Evolutionary conservation across 2,329 filamentous ascomycete species (phyloP).

Genomic region (Phyllachora maydis): DNA sequence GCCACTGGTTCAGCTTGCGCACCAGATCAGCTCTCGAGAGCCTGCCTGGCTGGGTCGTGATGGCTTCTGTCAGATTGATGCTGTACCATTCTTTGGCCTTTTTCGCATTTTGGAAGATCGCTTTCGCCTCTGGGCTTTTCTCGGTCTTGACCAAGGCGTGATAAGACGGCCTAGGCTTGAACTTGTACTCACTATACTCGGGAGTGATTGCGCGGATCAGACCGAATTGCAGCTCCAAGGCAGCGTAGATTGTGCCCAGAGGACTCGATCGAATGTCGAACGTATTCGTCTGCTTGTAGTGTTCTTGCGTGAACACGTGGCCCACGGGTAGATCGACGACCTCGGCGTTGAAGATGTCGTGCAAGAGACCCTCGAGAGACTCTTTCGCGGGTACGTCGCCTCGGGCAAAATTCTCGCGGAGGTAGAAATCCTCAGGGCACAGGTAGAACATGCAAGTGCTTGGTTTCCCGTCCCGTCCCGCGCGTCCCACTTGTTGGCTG

Average conservation of each 20-base stretch:
- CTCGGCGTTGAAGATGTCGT: constrained; percentile 22
- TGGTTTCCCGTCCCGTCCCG: constrained; percentile 27
- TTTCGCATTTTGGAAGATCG: constrained; percentile 18
- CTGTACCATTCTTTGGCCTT: constrained; percentile 19
- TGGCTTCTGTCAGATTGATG: constrained; percentile 24
- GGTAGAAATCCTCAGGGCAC: constrained; percentile 32
- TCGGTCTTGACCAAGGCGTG: constrained; percentile 12
- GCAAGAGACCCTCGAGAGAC: constrained; percentile 24
- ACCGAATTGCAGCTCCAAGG: constrained; percentile 36
- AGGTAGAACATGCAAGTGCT: constrained; percentile 37
- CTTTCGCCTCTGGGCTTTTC: constrained; percentile 17
- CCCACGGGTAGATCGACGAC: constrained; percentile 2
- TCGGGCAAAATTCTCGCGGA: constrained; percentile 36
- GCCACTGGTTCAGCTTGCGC: constrained; percentile 30
- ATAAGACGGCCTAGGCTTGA: constrained; percentile 15
- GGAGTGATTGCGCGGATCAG: constrained; percentile 34
- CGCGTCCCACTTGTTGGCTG: constrained; percentile 34
- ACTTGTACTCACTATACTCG: constrained; percentile 35
- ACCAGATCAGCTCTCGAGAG: constrained; percentile 25
- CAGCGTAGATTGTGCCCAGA: constrained; percentile 32
- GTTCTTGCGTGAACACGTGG: constrained; percentile 12
- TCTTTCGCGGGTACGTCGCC: constrained; percentile 33
- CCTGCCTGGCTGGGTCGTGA: constrained; percentile 8
- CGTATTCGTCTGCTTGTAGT: constrained; percentile 20
- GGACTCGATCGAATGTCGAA: constrained; percentile 31